These are phyloP conservation scores for Picocystis salinarum DNA, from an alignment of 139 green algal species.

Conservation along the genomic window DNA sequence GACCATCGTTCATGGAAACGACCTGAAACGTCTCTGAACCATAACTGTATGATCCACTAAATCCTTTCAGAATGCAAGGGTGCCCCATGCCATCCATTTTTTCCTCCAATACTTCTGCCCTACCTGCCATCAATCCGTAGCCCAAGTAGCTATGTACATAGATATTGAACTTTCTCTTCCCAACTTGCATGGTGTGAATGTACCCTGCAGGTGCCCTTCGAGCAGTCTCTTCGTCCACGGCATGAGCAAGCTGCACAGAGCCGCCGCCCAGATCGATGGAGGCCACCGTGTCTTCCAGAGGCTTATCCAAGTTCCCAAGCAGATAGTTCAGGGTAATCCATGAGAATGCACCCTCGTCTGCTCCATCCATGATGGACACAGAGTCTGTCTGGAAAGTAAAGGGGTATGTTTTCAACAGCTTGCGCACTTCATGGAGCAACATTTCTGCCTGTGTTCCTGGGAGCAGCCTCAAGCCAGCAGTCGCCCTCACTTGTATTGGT, in stretches of 20 bases:
- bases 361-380: slow-evolving; percentile 44
- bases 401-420: slow-evolving; percentile 28
- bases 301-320: slow-evolving; percentile 51
- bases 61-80: slow-evolving; percentile 13
- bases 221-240: slow-evolving; percentile 30
- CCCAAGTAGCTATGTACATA: slow-evolving; percentile 95
- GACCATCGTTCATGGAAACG: too few relatives aligned
- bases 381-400: slow-evolving; percentile 36
- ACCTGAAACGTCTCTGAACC: too few relatives aligned
- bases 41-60: too few relatives aligned
- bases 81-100: slow-evolving; percentile 3
- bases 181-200: slow-evolving; percentile 35
- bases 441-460: slow-evolving; percentile 58
- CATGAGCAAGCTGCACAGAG: slow-evolving; percentile 76
- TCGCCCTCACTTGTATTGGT: slow-evolving; percentile 57
- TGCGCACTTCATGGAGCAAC: slow-evolving; percentile 57
- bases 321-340: slow-evolving; percentile 99
- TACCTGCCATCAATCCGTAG: slow-evolving; percentile 88
- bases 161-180: slow-evolving; percentile 51
- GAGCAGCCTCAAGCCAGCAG: slow-evolving; percentile 81
- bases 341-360: slow-evolving; percentile 83
- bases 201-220: slow-evolving; percentile 37
- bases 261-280: slow-evolving; percentile 53
- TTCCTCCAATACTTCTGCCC: slow-evolving; percentile 58
- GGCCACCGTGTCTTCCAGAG: slow-evolving; percentile 46